phyloP scores from a whole-genome alignment of 345 rosid genomes.

The Viola odorata region DNA sequence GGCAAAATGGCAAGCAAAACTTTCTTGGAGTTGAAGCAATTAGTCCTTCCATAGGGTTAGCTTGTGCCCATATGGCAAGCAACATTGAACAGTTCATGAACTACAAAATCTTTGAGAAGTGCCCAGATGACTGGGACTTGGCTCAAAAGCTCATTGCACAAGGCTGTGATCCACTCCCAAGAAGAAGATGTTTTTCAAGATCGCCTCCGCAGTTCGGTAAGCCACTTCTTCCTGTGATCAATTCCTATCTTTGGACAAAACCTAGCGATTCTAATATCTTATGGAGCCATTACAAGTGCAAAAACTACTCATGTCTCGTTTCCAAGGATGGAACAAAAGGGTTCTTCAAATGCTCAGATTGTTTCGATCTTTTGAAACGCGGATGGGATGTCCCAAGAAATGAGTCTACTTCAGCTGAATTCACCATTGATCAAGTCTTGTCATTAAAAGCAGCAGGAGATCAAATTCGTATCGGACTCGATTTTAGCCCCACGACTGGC shows the following conservation, averaged over 20 bases:
- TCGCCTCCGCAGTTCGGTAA: conserved; percentile 30
- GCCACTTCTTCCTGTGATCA: conserved; percentile 20
- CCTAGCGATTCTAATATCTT: conserved; percentile 35
- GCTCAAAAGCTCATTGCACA: conserved; percentile 43
- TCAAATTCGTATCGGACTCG: conserved; percentile 43
- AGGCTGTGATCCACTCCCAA: conserved; percentile 54
- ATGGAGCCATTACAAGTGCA: conserved; percentile 55
- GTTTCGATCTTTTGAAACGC: conserved; percentile 39
- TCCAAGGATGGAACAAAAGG: conserved; percentile 33
- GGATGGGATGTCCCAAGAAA: conserved; percentile 35
- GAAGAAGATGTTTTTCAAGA: conserved; percentile 49
- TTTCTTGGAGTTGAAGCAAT: conserved; percentile 48
- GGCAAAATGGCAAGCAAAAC: conserved; percentile 31
- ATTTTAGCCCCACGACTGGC: conserved; percentile 49
- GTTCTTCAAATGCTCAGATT: conserved; percentile 51
- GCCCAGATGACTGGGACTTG: conserved; percentile 44
- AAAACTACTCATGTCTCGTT: conserved; percentile 44
- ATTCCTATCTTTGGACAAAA: conserved; percentile 41
- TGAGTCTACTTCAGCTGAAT: conserved; percentile 37
- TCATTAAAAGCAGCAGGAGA: conserved; percentile 32
- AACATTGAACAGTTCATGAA: conserved; percentile 38
- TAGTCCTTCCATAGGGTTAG: conserved; percentile 36
- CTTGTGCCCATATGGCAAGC: conserved; percentile 29
- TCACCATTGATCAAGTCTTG: conserved; percentile 46
- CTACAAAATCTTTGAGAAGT: conserved; percentile 31